phyloP scores from a whole-genome alignment of 208 protist genomes.

The Cochliopodium minus region DNA sequence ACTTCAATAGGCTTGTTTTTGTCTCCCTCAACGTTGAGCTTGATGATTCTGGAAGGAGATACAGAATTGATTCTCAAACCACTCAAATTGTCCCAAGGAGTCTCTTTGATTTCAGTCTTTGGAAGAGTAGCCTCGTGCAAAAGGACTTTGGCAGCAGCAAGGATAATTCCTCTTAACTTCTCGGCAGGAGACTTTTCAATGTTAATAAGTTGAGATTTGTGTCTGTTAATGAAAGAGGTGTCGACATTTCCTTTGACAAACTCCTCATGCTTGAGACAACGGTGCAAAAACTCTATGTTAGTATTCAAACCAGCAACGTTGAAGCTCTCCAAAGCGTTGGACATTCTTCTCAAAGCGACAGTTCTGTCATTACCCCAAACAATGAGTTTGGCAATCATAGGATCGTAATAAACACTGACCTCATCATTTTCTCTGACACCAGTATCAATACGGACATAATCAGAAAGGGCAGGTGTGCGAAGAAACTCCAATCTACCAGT shows the following conservation, averaged over 20 bases:
- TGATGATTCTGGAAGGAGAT: constrained; percentile 15
- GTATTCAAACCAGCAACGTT: constrained; percentile 63
- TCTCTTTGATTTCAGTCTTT: constrained; percentile 13
- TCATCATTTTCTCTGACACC: constrained; percentile 49
- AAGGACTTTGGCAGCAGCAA: constrained; percentile 19
- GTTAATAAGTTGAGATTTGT: too few relatives aligned
- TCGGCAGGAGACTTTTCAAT: too few relatives aligned
- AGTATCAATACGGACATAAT: constrained; percentile 52
- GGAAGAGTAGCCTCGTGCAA: constrained; percentile 18
- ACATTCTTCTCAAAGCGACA: constrained; percentile 44
- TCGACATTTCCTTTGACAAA: constrained; percentile 46
- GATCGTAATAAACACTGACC: constrained; percentile 79
- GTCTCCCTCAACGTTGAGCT: constrained; percentile 1
- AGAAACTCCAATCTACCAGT: constrained; percentile 42
- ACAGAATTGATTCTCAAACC: constrained; percentile 9
- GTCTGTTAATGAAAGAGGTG: constrained; percentile 53
- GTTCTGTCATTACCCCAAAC: constrained; percentile 56
- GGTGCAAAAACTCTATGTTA: constrained; percentile 59
- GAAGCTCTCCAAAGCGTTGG: constrained; percentile 49
- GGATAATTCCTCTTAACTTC: constrained; percentile 19
- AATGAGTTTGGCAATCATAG: constrained; percentile 89
- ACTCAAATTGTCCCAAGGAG: constrained; percentile 4
- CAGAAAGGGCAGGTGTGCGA: constrained; percentile 18
- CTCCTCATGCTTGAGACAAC: constrained; percentile 32
- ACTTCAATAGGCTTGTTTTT: background rate